These are phyloP conservation scores for Diplotaxis tenuifolia DNA, from an alignment of 345 rosid species.

Conservation along the genomic window DNA sequence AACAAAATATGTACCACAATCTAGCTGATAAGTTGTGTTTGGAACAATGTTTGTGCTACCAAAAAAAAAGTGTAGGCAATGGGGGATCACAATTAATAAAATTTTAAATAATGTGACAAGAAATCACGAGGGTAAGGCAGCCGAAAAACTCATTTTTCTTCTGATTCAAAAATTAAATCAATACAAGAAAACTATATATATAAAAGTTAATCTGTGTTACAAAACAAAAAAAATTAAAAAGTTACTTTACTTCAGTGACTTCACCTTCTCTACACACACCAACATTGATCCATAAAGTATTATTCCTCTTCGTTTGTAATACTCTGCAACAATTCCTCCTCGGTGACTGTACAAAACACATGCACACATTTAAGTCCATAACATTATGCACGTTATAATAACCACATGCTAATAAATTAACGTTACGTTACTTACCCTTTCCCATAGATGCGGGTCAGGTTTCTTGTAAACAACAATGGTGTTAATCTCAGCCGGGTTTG, in stretches of 20 bases:
- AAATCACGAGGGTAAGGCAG: conserved; percentile 1
- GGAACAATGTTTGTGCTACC: too few species aligned
- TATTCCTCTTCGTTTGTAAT: conserved; percentile 54
- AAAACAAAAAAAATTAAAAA: too few species aligned
- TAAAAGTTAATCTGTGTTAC: too few species aligned
- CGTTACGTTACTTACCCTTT: conserved; percentile 53
- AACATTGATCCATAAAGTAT: conserved; percentile 62
- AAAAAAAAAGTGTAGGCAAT: too few species aligned
- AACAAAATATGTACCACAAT: neutral
- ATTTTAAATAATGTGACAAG: conserved; percentile 19
- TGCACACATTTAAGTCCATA: neutral
- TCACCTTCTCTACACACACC: conserved; percentile 77
- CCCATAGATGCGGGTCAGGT: conserved; percentile 75
- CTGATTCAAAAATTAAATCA: conserved; percentile 11
- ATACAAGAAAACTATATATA: conserved; percentile 23
- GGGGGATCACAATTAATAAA: too few species aligned
- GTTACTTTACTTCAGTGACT: conserved; percentile 53
- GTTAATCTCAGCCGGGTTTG: conserved; percentile 51
- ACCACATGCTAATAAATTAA: neutral
- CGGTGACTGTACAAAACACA: conserved; percentile 43
- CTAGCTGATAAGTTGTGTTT: neutral
- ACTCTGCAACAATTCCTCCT: conserved; percentile 56
- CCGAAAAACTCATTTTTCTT: conserved; percentile 31
- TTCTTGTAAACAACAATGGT: conserved; percentile 59
- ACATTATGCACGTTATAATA: neutral